phyloP scores from a whole-genome alignment of 2,329 filamentous ascomycete species.

The Fusarium compactum region DNA sequence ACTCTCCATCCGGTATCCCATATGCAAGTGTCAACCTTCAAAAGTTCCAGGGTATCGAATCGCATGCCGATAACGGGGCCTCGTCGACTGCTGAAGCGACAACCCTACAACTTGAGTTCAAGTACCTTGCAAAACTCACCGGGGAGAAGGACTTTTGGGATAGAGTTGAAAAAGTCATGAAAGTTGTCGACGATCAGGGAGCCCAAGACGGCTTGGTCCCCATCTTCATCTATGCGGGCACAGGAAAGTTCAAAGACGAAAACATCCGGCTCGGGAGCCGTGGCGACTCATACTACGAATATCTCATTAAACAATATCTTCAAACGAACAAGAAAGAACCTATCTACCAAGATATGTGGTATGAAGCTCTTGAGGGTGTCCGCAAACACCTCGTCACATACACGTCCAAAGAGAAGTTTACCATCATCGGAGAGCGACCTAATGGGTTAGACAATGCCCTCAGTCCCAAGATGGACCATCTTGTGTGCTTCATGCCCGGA shows the following conservation, averaged over 20 bases:
- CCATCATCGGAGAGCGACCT: conserved; percentile 90
- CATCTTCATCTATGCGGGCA: conserved; percentile 87
- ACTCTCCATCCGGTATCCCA: conserved; percentile 86
- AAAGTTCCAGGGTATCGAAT: conserved; percentile 79
- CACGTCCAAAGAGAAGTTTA: conserved; percentile 81
- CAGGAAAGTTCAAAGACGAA: conserved; percentile 80
- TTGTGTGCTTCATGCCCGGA: conserved; percentile 97
- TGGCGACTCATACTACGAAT: conserved; percentile 98
- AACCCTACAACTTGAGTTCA: conserved; percentile 94
- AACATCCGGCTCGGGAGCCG: conserved; percentile 94
- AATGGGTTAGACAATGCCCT: conserved; percentile 74
- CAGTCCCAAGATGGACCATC: conserved; percentile 95
- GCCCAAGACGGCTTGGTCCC: conserved; percentile 86
- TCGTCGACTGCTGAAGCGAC: conserved; percentile 95
- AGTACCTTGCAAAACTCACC: conserved; percentile 94
- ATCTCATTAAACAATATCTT: conserved; percentile 97
- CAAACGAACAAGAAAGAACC: conserved; percentile 90
- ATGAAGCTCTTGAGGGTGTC: conserved; percentile 84
- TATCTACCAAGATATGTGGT: conserved; percentile 93
- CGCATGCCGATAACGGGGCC: conserved; percentile 86
- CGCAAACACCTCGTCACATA: conserved; percentile 95
- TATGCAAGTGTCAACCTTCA: conserved; percentile 91
- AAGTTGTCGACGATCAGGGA: conserved; percentile 87
- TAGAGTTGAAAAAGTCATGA: conserved; percentile 89
- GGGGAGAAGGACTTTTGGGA: conserved; percentile 95